phyloP scores from a whole-genome alignment of 2,329 filamentous ascomycete genomes.

The Colletotrichum horii region DNA sequence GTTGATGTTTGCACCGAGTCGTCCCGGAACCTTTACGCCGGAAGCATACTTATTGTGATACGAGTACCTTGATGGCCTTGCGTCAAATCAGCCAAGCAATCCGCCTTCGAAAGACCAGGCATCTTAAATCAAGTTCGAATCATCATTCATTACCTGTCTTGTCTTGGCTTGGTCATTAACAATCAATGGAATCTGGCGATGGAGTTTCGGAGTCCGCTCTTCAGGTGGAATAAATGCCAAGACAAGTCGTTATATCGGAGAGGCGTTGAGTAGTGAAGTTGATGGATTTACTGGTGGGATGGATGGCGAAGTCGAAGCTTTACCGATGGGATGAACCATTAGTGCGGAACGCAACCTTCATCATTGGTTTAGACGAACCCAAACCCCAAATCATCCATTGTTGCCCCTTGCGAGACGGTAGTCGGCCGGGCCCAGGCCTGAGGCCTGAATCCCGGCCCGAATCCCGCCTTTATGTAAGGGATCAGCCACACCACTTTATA shows the following conservation, averaged over 20 bases:
- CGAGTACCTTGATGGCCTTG: not conserved
- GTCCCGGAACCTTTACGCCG: not conserved
- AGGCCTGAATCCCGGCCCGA: too few relatives aligned
- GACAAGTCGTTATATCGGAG: not conserved
- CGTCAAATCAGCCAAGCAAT: not conserved
- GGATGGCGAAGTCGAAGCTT: not conserved
- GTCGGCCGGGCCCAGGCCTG: too few relatives aligned
- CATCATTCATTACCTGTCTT: not conserved
- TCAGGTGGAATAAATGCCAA: not conserved
- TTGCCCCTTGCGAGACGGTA: too few relatives aligned
- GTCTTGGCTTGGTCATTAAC: not conserved
- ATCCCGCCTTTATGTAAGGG: too few relatives aligned
- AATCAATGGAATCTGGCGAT: not conserved
- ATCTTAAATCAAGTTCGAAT: not conserved
- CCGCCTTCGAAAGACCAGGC: not conserved
- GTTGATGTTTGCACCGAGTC: not conserved
- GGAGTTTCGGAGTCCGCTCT: not conserved
- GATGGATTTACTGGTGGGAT: not conserved
- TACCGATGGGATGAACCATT: conserved; percentile 1
- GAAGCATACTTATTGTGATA: not conserved
- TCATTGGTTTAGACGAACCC: not conserved
- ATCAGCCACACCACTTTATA: too few relatives aligned
- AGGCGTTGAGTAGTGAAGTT: not conserved
- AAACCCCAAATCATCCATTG: not conserved
- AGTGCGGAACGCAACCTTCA: not conserved